Evolutionary conservation across 2,329 filamentous ascomycete species (phyloP).

Genomic region (Apiospora saccharicola): DNA sequence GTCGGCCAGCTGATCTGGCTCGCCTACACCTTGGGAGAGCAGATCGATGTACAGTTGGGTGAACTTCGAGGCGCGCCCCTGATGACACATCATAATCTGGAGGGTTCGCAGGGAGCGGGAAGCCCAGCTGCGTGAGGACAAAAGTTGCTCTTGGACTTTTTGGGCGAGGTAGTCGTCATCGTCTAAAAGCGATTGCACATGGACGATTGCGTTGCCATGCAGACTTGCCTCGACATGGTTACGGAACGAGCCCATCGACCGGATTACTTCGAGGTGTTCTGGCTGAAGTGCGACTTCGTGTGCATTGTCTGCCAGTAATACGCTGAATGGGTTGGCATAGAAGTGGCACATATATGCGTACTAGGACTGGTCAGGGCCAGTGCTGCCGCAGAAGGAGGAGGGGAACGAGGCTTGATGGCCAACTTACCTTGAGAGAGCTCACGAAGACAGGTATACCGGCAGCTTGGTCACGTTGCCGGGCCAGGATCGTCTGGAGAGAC

Average conservation of each 20-base stretch:
- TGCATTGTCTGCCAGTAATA: conserved; percentile 59
- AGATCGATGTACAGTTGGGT: conserved; percentile 67
- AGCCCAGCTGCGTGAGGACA: conserved; percentile 48
- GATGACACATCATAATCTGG: conserved; percentile 52
- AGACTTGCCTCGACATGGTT: conserved; percentile 57
- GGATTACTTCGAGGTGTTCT: conserved; percentile 71
- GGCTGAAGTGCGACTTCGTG: conserved; percentile 53
- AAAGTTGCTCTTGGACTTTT: conserved; percentile 45
- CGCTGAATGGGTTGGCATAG: conserved; percentile 77
- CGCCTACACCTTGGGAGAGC: conserved; percentile 61
- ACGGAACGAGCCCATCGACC: conserved; percentile 74
- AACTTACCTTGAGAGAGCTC: conserved; percentile 69
- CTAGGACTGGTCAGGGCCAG: conserved; percentile 49
- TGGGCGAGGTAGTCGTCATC: conserved; percentile 62
- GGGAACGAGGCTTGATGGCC: background rate
- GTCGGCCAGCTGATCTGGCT: conserved; percentile 58
- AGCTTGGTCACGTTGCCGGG: conserved; percentile 79
- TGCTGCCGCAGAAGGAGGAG: background rate
- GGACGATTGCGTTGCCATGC: conserved; percentile 48
- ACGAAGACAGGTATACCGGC: conserved; percentile 78
- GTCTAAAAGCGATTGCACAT: conserved; percentile 64
- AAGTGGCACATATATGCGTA: conserved; percentile 90
- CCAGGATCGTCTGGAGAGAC: conserved; percentile 69
- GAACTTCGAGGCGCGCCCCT: conserved; percentile 44
- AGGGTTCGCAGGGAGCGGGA: conserved; percentile 56